Percentiles rank a stretch among this genome's conserved stretches.
Conservation (phyloP, 2,329 filamentous ascomycete genomes). For the Neoarthrinium moseri region DNA sequence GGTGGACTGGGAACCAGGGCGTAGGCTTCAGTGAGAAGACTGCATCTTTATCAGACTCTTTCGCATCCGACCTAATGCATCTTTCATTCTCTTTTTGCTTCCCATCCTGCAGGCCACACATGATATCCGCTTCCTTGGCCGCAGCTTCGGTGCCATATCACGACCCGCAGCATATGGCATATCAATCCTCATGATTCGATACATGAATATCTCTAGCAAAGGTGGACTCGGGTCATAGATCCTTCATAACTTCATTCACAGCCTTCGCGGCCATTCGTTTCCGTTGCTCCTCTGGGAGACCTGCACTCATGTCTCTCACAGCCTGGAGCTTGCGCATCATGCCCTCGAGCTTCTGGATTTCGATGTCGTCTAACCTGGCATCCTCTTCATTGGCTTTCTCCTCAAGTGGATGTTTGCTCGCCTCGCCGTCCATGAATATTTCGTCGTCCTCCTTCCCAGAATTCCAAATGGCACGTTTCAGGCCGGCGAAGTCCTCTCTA, state of each 20-base stretch:
- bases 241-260: conserved; percentile 64
- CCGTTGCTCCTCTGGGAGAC: conserved; percentile 59
- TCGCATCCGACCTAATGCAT: too few relatives aligned
- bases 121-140: too few relatives aligned
- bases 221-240: conserved; percentile 43
- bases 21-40: too few relatives aligned
- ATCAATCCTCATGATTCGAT: neutral
- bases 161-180: too few relatives aligned
- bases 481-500: conserved; percentile 48
- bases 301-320: conserved; percentile 57
- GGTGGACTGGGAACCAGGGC: too few relatives aligned
- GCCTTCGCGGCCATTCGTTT: conserved; percentile 60
- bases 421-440: conserved; percentile 16
- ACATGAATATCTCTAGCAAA: neutral
- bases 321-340: conserved; percentile 66
- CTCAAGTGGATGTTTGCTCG: conserved; percentile 9
- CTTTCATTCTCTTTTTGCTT: too few relatives aligned
- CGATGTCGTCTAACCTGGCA: conserved; percentile 42
- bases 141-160: too few relatives aligned
- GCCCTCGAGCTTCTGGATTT: conserved; percentile 58
- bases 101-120: too few relatives aligned
- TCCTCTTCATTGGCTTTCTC: conserved; percentile 19
- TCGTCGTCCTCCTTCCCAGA: conserved; percentile 26
- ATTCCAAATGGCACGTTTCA: conserved; percentile 52
- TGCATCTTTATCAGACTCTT: too few relatives aligned